Conservation (phyloP, 202 grass and related monocot species). For the Carex arenaria region DNA sequence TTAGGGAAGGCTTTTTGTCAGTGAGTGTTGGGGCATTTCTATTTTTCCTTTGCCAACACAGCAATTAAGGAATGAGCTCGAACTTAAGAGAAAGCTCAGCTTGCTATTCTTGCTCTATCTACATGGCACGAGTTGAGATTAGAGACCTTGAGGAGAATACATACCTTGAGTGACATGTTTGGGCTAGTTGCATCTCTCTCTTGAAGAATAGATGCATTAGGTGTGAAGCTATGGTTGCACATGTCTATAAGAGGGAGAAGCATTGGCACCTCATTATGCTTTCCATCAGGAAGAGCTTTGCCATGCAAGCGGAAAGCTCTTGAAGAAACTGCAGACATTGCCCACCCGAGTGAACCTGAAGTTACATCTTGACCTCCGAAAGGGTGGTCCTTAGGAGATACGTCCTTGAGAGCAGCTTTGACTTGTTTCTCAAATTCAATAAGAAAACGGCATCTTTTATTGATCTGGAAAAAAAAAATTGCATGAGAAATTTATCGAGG, state of each 20-base stretch:
- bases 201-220: constrained; percentile 81
- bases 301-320: constrained; percentile 86
- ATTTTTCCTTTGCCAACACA: not conserved
- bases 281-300: constrained; percentile 25
- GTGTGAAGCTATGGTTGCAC: constrained; percentile 92
- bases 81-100: not conserved
- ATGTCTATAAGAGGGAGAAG: constrained; percentile 90
- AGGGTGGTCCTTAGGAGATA: constrained; percentile 41
- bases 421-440: constrained; percentile 71
- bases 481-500: not conserved
- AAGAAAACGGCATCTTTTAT: constrained; percentile 86
- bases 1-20: not conserved
- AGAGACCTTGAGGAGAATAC: constrained; percentile 3
- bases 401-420: constrained; percentile 30
- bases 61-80: not conserved
- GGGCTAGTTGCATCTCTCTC: constrained; percentile 56
- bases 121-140: not conserved
- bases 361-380: constrained; percentile 80
- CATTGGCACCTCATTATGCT: constrained; percentile 56
- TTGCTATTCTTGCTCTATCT: not conserved
- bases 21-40: not conserved
- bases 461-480: constrained; percentile 43
- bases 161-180: constrained; percentile 82
- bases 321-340: constrained; percentile 86
- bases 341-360: constrained; percentile 86